Percentiles rank a stretch among this genome's conserved stretches.
Conservation (phyloP, 345 rosid species). For the Trapa incisa region DNA sequence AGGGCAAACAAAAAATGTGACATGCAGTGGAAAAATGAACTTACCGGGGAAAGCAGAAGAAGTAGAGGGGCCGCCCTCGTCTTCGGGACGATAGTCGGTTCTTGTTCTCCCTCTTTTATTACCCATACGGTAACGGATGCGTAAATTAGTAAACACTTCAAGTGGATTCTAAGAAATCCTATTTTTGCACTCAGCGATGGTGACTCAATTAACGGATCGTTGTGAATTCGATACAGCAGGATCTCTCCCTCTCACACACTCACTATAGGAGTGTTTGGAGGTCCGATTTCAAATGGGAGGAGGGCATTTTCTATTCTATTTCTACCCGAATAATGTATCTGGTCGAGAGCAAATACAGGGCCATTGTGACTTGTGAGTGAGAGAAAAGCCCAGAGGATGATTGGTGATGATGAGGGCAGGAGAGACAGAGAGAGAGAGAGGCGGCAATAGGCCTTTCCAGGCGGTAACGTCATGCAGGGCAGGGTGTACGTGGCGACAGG, state of each 20-base stretch:
- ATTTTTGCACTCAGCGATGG: background rate
- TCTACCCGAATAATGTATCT: background rate
- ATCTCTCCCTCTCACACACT: background rate
- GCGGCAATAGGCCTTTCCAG: background rate
- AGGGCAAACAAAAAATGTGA: background rate
- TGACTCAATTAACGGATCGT: background rate
- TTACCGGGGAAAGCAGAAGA: conserved; percentile 29
- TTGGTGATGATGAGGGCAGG: no score
- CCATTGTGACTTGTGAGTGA: no score
- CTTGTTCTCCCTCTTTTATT: conserved; percentile 19
- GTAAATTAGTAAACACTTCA: conserved; percentile 6
- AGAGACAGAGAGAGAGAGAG: conserved; percentile 1
- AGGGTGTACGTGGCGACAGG: background rate
- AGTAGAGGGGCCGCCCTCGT: conserved; percentile 11
- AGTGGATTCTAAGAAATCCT: background rate
- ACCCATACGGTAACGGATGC: background rate
- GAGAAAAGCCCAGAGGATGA: no score
- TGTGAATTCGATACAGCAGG: no score
- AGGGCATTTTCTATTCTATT: background rate
- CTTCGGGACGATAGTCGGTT: conserved; percentile 10
- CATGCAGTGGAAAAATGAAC: background rate
- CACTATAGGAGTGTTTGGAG: background rate
- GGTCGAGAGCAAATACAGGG: background rate
- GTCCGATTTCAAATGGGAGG: background rate
- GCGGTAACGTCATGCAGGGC: background rate